phyloP scores from a whole-genome alignment of 768 basidiomycete species.

The Russula sp. region DNA sequence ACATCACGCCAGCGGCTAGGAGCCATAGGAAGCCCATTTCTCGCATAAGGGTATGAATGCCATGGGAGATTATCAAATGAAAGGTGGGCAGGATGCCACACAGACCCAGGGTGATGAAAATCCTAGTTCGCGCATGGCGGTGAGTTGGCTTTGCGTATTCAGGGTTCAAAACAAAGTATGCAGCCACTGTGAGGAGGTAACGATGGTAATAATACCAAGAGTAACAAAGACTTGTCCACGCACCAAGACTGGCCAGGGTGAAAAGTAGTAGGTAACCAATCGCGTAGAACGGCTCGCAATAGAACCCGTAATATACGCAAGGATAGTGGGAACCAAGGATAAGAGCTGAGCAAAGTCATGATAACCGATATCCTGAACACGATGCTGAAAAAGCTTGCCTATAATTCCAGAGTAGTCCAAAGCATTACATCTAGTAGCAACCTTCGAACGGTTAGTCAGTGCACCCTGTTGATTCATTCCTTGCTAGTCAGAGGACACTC shows the following conservation, averaged over 20 bases:
- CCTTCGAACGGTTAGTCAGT: slow-evolving; percentile 31
- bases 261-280: slow-evolving; percentile 49
- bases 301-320: slow-evolving; percentile 71
- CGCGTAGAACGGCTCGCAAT: slow-evolving; percentile 50
- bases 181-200: slow-evolving; percentile 39
- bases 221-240: slow-evolving; percentile 24
- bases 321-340: slow-evolving; percentile 77
- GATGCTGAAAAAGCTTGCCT: slow-evolving; percentile 30
- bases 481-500: slow-evolving; percentile 20
- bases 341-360: slow-evolving; percentile 36
- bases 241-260: slow-evolving; percentile 49
- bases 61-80: slow-evolving; percentile 57
- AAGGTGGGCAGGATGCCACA: slow-evolving; percentile 60
- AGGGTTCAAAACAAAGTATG: slow-evolving; percentile 72
- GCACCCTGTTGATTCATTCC: not conserved
- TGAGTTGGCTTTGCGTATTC: slow-evolving; percentile 70
- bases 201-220: not conserved
- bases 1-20: slow-evolving; percentile 58
- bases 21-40: slow-evolving; percentile 72
- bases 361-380: slow-evolving; percentile 10
- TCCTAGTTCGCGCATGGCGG: slow-evolving; percentile 64
- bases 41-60: slow-evolving; percentile 42
- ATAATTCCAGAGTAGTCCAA: slow-evolving; percentile 80
- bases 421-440: slow-evolving; percentile 51
- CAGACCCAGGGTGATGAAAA: slow-evolving; percentile 75